These are phyloP conservation scores for Ceratocystiopsis minuta DNA, from an alignment of 2,329 filamentous ascomycete species.

Conservation along the genomic window DNA sequence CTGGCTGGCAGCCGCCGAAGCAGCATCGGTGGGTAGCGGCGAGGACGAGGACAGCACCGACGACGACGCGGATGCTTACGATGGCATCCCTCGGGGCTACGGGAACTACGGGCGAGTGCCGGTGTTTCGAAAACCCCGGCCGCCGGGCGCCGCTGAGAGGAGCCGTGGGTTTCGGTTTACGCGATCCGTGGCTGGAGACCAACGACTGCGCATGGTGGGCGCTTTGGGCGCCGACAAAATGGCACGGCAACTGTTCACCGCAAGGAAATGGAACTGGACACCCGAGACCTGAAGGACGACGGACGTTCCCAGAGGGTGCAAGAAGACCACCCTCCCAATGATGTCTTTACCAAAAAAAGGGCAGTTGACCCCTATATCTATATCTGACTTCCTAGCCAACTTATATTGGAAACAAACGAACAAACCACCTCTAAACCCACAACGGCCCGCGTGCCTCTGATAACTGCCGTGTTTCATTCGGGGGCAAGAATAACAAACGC, in stretches of 20 bases:
- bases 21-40: slow-evolving; percentile 3
- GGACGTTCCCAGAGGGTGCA: too few relatives aligned
- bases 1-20: slow-evolving; percentile 7
- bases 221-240: slow-evolving; percentile 31
- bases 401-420: too few relatives aligned
- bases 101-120: slow-evolving; percentile 4
- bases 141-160: neutral
- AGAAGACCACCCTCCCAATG: too few relatives aligned
- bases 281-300: slow-evolving; percentile 27
- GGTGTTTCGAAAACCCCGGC: slow-evolving; percentile 2
- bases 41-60: slow-evolving; percentile 9
- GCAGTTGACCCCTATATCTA: too few relatives aligned
- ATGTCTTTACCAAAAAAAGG: too few relatives aligned
- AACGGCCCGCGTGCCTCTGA: too few relatives aligned
- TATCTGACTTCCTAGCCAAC: too few relatives aligned
- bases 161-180: slow-evolving; percentile 28
- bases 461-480: too few relatives aligned
- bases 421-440: too few relatives aligned
- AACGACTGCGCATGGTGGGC: slow-evolving; percentile 29
- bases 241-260: slow-evolving; percentile 35
- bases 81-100: neutral
- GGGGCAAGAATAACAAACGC: too few relatives aligned
- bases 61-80: neutral
- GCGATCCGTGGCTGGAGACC: slow-evolving; percentile 29
- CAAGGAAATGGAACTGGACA: slow-evolving; percentile 41